Percentiles rank a stretch among this genome's conserved stretches.
Evolutionary conservation across 2,329 filamentous ascomycete species (phyloP).

Genomic region (Hypomyces perniciosus): DNA sequence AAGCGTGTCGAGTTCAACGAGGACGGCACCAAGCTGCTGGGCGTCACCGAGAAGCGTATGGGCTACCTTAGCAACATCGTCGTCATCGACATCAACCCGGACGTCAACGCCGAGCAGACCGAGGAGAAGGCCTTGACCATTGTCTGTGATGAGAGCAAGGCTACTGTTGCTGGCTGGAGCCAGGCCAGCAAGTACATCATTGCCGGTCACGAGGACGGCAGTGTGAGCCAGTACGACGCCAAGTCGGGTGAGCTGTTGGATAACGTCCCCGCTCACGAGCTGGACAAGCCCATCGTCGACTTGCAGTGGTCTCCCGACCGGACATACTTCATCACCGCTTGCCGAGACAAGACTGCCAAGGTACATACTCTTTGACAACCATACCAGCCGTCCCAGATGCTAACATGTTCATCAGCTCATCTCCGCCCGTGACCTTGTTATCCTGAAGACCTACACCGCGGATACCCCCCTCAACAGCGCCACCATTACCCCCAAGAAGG

Average conservation of each 20-base stretch:
- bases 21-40: constrained; percentile 83
- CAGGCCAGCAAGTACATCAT: constrained; percentile 95
- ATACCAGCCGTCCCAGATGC: background rate
- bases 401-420: constrained; percentile 52
- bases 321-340: constrained; percentile 97
- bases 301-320: constrained; percentile 91
- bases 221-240: constrained; percentile 82
- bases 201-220: constrained; percentile 93
- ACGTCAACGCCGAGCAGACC: constrained; percentile 75
- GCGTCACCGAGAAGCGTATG: constrained; percentile 98
- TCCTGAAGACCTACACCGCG: constrained; percentile 85
- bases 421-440: constrained; percentile 76
- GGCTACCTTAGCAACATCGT: constrained; percentile 92
- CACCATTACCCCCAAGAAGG: constrained; percentile 88
- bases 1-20: constrained; percentile 98
- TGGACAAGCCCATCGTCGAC: constrained; percentile 77
- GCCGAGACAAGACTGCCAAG: constrained; percentile 96
- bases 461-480: constrained; percentile 97
- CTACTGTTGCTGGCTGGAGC: constrained; percentile 95
- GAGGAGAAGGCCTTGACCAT: constrained; percentile 81
- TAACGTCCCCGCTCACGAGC: constrained; percentile 80
- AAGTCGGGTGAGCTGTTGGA: constrained; percentile 83
- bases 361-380: constrained; percentile 35
- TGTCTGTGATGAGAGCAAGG: constrained; percentile 92
- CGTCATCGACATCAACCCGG: constrained; percentile 81